Conservation (phyloP, 805 yeast genomes). For the Suhomyces vadensis region DNA sequence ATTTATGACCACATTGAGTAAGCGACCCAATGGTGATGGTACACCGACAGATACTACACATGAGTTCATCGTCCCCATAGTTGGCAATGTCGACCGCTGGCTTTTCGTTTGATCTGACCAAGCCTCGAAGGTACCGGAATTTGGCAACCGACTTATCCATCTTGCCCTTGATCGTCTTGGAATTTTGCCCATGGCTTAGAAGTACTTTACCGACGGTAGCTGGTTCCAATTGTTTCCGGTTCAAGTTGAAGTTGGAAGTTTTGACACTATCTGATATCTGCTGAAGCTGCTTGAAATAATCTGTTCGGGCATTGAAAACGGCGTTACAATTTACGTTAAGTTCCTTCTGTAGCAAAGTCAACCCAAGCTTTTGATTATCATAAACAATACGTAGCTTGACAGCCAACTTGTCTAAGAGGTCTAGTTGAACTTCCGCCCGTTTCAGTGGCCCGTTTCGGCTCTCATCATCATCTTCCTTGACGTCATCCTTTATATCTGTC, state of each 20-base stretch:
- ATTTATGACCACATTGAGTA: conserved; percentile 90
- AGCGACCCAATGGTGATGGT: conserved; percentile 73
- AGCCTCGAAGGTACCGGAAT: conserved; percentile 33
- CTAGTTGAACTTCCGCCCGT: conserved; percentile 15
- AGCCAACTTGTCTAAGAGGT: conserved; percentile 22
- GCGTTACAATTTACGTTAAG: conserved; percentile 54
- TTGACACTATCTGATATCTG: conserved; percentile 80
- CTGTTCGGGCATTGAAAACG: conserved; percentile 76
- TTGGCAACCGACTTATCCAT: conserved; percentile 37
- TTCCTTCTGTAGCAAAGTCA: conserved; percentile 46
- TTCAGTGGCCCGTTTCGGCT: not conserved
- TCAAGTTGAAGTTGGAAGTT: conserved; percentile 28
- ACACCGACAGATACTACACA: conserved; percentile 79
- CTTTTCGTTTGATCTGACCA: conserved; percentile 15
- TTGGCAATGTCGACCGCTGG: not conserved
- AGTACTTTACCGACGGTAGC: conserved; percentile 9
- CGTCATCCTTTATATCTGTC: conserved; percentile 24
- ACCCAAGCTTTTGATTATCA: conserved; percentile 45
- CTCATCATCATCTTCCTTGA: conserved; percentile 12
- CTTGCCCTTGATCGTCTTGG: conserved; percentile 7
- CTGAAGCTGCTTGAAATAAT: conserved; percentile 82
- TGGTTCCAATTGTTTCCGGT: conserved; percentile 26
- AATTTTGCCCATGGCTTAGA: not conserved
- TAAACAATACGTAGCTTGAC: conserved; percentile 30
- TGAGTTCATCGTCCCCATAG: conserved; percentile 32